Evolutionary conservation across 78 protist species (phyloP), one percentile per base, ranked within the genome.

Genomic region (Polysphondylium violaceum): DNA sequence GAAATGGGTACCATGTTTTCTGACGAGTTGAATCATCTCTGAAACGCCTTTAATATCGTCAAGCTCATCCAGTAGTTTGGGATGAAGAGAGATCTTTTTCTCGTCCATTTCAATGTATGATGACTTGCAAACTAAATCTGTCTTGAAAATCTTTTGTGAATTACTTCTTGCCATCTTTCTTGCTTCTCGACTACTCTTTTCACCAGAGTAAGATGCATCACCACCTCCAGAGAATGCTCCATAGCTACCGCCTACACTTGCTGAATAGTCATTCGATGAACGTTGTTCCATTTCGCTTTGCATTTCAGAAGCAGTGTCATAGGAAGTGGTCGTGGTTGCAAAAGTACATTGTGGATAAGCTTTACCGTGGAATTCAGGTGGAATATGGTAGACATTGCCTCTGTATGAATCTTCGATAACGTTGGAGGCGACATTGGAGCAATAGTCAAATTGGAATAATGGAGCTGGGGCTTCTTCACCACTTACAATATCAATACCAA

Each of bases 1-100:
- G 31, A 19, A 72, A 53, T 69, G 41, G 3, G 77, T 72, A 16
- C 77, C 77, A 72, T 72, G 51, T n/a, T 72, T 72, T 3, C 51
- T 11, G 11, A 47, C 11, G 23, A 47, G 23, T 47, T 14, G 11
- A 47, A 47, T 47, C 53, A 47, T 47, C 53, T 47, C 23, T 14
- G 8, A 14, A 47, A 47, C 11, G 11, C 11, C 11, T 47, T 11
- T 47, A 47, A 11, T 11, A 14, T 47, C 11, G 11, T 11, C 11
- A 11, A 47, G 53, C 8, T 47, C 11, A 14, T 47, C 53, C 8
- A 47, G 53, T 8, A 47, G 11, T 11, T 14, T 14, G 8, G 53
- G 53, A 47, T 47, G 53, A 11, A 47, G 11, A 11, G 53, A 47
- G 11, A 14, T 14, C 53, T 47, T 47, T 8, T 47, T 47, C 8